These are phyloP conservation scores for Thamnidium elegans DNA, from an alignment of 192 early-diverging fungal species.

Conservation along the genomic window DNA sequence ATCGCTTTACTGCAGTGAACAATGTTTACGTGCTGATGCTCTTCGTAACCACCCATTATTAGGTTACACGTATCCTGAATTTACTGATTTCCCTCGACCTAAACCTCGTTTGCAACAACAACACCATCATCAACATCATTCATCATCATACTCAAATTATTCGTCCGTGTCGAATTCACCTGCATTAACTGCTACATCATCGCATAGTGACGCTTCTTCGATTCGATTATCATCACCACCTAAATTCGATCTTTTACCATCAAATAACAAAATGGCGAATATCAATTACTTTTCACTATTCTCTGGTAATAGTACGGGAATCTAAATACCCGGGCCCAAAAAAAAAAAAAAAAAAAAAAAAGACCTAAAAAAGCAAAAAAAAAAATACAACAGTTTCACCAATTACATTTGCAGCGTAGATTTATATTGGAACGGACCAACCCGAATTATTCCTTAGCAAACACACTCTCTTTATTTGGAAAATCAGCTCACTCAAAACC, in stretches of 20 bases:
- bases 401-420: too few relatives aligned
- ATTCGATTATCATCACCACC: background rate
- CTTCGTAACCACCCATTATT: conserved; percentile 33
- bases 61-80: conserved; percentile 34
- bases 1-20: conserved; percentile 38
- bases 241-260: background rate
- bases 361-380: too few relatives aligned
- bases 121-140: background rate
- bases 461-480: too few relatives aligned
- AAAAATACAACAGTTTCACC: too few relatives aligned
- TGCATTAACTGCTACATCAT: background rate
- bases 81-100: conserved; percentile 35
- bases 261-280: too few relatives aligned
- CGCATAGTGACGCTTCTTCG: background rate
- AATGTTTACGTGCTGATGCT: conserved; percentile 32
- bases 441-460: too few relatives aligned
- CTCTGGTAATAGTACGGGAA: too few relatives aligned
- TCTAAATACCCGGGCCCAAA: too few relatives aligned
- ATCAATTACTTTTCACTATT: too few relatives aligned
- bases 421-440: too few relatives aligned
- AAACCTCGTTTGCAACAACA: conserved; percentile 7
- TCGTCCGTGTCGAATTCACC: background rate
- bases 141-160: background rate
- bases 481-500: too few relatives aligned
- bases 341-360: too few relatives aligned